phyloP scores from a whole-genome alignment of 192 early-diverging fungal species.

The Phlyctochytrium arcticum region DNA sequence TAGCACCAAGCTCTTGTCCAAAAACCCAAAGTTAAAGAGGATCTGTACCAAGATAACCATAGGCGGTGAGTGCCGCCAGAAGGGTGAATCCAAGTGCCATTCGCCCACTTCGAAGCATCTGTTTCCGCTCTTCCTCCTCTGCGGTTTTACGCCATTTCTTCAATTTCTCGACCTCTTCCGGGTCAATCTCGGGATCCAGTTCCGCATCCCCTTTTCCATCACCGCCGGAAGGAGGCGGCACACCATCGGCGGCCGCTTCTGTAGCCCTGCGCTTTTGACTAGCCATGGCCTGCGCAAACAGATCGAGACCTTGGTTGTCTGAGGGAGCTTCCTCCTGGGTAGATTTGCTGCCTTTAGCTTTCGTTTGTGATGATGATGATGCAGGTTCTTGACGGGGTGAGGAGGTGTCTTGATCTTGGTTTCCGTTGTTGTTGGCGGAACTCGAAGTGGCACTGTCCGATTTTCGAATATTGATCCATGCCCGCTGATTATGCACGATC shows the following conservation, averaged over 20 bases:
- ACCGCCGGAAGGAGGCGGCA: not conserved
- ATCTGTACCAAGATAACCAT: slow-evolving; percentile 29
- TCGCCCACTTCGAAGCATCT: slow-evolving; percentile 21
- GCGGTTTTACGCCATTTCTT: slow-evolving; percentile 30
- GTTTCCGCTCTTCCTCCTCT: slow-evolving; percentile 33
- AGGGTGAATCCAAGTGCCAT: not conserved
- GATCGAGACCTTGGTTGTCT: slow-evolving; percentile 34
- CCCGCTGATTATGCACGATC: too few relatives aligned
- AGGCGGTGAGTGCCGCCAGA: slow-evolving; percentile 3
- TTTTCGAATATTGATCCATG: too few relatives aligned
- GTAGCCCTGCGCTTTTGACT: slow-evolving; percentile 29
- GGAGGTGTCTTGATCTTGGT: too few relatives aligned
- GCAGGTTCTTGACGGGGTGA: too few relatives aligned
- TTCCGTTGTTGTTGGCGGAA: too few relatives aligned
- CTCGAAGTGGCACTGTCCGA: too few relatives aligned
- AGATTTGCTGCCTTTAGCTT: too few relatives aligned
- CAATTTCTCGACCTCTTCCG: slow-evolving; percentile 34
- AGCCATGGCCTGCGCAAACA: slow-evolving; percentile 34
- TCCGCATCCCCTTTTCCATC: not conserved
- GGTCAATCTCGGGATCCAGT: slow-evolving; percentile 6
- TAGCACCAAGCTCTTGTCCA: not conserved
- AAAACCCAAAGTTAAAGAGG: not conserved
- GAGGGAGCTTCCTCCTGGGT: slow-evolving; percentile 2
- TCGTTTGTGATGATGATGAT: too few relatives aligned
- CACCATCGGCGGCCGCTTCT: slow-evolving; percentile 15